Conservation (phyloP, 2,329 filamentous ascomycete species). For the Thermoascus crustaceus region DNA sequence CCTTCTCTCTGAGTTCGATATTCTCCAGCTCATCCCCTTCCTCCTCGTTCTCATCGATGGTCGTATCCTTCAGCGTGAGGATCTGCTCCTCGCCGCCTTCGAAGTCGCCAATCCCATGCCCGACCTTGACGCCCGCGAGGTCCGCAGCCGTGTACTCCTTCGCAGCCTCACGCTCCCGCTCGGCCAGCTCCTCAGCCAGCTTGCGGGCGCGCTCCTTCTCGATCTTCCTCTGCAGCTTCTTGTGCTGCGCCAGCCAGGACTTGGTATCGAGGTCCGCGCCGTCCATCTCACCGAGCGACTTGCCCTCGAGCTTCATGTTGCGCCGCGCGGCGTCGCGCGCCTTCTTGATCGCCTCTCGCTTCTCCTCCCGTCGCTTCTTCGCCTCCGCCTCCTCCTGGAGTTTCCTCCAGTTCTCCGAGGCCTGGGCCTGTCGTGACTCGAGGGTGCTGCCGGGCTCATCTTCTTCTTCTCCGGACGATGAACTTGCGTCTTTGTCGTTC, state of each 20-base stretch:
- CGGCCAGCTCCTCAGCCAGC: constrained; percentile 67
- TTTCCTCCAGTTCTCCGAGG: constrained; percentile 46
- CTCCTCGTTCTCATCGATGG: constrained; percentile 73
- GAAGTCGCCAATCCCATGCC: constrained; percentile 75
- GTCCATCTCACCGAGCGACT: constrained; percentile 70
- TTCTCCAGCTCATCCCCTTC: constrained; percentile 74
- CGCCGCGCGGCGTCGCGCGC: constrained; percentile 77
- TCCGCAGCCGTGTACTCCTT: constrained; percentile 80
- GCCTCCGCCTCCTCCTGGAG: constrained; percentile 60
- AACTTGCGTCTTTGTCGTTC: constrained; percentile 38
- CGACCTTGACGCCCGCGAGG: constrained; percentile 83
- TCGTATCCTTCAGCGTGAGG: constrained; percentile 86
- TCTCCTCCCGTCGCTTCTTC: constrained; percentile 71
- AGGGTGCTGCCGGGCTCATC: constrained; percentile 73
- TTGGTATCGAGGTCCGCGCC: constrained; percentile 65
- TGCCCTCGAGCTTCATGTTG: constrained; percentile 67
- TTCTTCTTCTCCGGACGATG: constrained; percentile 49
- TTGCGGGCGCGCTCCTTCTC: constrained; percentile 61
- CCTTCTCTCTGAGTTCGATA: constrained; percentile 33
- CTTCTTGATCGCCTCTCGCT: constrained; percentile 74
- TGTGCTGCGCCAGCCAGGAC: constrained; percentile 78
- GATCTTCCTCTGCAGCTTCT: constrained; percentile 90
- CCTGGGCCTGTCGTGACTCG: constrained; percentile 51
- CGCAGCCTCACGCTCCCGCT: constrained; percentile 64
- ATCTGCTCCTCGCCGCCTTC: constrained; percentile 76